Evolutionary conservation across 1,284 basidiomycete species (phyloP), one percentile per base, ranked within the genome.

Genomic region (Cryptococcus deneoformans): DNA sequence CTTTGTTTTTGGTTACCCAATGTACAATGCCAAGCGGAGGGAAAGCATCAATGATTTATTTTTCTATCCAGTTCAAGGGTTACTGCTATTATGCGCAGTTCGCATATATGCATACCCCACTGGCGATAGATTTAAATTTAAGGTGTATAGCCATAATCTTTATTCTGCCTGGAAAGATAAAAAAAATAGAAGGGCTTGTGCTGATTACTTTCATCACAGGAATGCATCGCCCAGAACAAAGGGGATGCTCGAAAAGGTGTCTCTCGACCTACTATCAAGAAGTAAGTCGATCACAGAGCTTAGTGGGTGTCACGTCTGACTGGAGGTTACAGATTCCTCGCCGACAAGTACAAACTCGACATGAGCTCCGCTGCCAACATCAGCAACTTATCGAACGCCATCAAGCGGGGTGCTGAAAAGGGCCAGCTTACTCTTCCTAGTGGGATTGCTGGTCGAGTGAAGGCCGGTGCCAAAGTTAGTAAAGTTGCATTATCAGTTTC

Each of bases 221-320:
- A 93, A 81, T 90, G 89, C 70, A 90, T 95, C 78, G 78, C 82
- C 62, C 83, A 81, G 54, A 81, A 87, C 78, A 83, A 85, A 35
- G 88, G 89, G 43, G 29, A 29, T 29, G 29, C 29, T 29, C 29
- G 29, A 29, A 75, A 77, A 60, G 92, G 92, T 76, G 90, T 94
- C 65, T 93, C 91, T 29, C 29, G n/a, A 88, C 90, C 88, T 59
- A 86, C 88, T 72, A 92, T 96, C 80, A 95, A 95, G 85, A 94
- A 11, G 40, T 16, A 12, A 43, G 11, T 16, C 40, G 40, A 12
- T 12, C 42, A 16, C 42, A 5, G 16, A 5, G 43, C 4, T 45
- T n/a, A 91, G 24, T 11, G 43, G 16, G 14, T 14, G 43, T 45
- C 24, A n/a, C n/a, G 16, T 43, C 40, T 43, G 29, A 29, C 29